Evolutionary conservation across 2,329 filamentous ascomycete genomes (phyloP).

Genomic region (Colletotrichum agaves): DNA sequence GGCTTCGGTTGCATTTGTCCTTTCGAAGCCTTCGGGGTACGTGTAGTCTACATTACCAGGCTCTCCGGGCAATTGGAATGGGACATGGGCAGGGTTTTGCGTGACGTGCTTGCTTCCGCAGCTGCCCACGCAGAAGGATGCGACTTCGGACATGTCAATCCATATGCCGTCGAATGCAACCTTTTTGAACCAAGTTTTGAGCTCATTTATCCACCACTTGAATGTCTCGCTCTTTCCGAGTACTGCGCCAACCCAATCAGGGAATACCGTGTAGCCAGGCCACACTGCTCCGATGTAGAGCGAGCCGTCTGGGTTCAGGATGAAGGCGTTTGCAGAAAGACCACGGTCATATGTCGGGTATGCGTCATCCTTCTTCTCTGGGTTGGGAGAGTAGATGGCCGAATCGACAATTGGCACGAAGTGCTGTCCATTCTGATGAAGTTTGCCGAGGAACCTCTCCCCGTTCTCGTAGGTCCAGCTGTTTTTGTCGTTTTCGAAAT

Average conservation of each 20-base stretch:
- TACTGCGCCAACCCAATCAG: conserved; percentile 74
- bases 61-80: conserved; percentile 68
- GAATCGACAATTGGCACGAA: conserved; percentile 81
- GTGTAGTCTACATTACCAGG: conserved; percentile 49
- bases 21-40: conserved; percentile 73
- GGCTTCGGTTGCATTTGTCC: conserved; percentile 65
- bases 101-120: conserved; percentile 72
- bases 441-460: conserved; percentile 66
- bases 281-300: conserved; percentile 73
- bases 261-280: conserved; percentile 78
- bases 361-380: conserved; percentile 65
- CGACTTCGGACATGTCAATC: conserved; percentile 70
- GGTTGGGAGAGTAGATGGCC: conserved; percentile 76
- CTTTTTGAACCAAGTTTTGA: conserved; percentile 65
- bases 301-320: conserved; percentile 68
- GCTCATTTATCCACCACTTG: conserved; percentile 75
- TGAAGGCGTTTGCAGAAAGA: conserved; percentile 61
- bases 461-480: conserved; percentile 69
- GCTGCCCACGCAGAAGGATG: conserved; percentile 75
- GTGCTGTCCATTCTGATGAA: conserved; percentile 74
- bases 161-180: conserved; percentile 64
- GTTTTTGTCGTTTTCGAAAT: conserved; percentile 70
- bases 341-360: conserved; percentile 73
- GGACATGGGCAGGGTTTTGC: conserved; percentile 74
- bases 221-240: conserved; percentile 72